Evolutionary conservation across 169 alveolate genomes (phyloP).

Genomic region (Perkinsus olseni): DNA sequence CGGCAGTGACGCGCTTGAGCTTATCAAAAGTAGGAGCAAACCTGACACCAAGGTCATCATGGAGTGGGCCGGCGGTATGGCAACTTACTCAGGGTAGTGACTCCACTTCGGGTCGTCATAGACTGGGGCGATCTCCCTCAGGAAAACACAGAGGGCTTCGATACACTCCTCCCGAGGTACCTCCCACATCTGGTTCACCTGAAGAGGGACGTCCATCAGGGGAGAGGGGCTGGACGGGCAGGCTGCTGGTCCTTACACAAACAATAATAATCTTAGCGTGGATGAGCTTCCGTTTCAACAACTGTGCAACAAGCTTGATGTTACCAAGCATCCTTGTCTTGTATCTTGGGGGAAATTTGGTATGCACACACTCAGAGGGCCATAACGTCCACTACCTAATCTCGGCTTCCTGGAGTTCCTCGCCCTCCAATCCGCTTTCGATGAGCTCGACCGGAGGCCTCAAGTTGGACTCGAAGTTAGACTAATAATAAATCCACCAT

Average conservation of each 20-base stretch:
- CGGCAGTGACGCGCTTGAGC: not conserved
- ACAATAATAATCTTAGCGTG: not conserved
- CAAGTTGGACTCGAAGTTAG: not conserved
- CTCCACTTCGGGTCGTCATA: conserved; percentile 33
- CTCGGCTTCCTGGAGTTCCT: not conserved
- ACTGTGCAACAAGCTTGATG: not conserved
- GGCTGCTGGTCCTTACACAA: too few species aligned
- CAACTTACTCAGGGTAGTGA: conserved; percentile 10
- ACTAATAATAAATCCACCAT: not conserved
- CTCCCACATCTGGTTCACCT: not conserved
- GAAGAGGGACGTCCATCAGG: not conserved
- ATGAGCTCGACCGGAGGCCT: not conserved
- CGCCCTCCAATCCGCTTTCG: not conserved
- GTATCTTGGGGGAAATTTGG: not conserved
- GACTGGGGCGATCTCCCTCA: conserved; percentile 32
- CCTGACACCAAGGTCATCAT: not conserved
- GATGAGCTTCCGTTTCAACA: not conserved
- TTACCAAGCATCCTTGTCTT: not conserved
- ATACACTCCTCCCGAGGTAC: not conserved
- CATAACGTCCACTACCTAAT: not conserved
- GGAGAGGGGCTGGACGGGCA: too few species aligned
- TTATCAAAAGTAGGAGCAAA: not conserved
- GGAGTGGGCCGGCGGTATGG: not conserved
- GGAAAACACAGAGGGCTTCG: conserved; percentile 33
- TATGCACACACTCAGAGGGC: not conserved